Base-by-base conservation (phyloP, 108 stramenopile genomes). In the Thalassiosira profunda region DNA sequence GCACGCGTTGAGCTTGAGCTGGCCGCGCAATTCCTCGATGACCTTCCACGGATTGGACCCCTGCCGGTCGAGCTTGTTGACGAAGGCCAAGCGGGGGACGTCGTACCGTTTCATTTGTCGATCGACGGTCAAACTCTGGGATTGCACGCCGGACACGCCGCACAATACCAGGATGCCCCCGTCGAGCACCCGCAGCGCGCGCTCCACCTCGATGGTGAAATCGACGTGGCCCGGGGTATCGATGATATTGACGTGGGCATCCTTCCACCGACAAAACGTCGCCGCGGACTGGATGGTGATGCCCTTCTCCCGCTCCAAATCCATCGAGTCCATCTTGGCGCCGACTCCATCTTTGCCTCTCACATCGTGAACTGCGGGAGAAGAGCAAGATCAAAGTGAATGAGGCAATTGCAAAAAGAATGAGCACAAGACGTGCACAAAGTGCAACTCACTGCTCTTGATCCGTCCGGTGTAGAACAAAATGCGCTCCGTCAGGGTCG, bases 301-400 rank as follows among this genome's bases (percentile, higher is more conserved):
- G 30, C 98, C 98, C 75, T 98, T 98, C 80, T 99, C 97, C 36
- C 98, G 80, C 70, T 99, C 99, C 40, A 99, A 74, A 49, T 99
- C 99, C 99, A 99, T 99, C 57, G 79, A 83, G 81, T 99, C 99
- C 99, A 99, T 99, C 71, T 99, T 99, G 60, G 99, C 99, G 15
- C 98, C 98, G n/a, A 98, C 97, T 3, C 98, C 98, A 71, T 96
- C 95, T 63, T 94, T 96, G 5, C 97, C 95, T 14, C 95, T 84
- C n/a, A 99, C 99, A 68, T 99, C 99, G 70, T 99, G 98, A 66
- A 99, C n/a, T n/a, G n/a, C n/a, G n/a, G n/a, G n/a, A n/a, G n/a
- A n/a, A n/a, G n/a, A n/a, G n/a, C n/a, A n/a, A n/a, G n/a, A n/a
- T n/a, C n/a, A n/a, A n/a, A n/a, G n/a, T n/a, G n/a, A n/a, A n/a